phyloP scores from a whole-genome alignment of 164 flowering plant genomes.

The Kalanchoe fedtschenkoi region DNA sequence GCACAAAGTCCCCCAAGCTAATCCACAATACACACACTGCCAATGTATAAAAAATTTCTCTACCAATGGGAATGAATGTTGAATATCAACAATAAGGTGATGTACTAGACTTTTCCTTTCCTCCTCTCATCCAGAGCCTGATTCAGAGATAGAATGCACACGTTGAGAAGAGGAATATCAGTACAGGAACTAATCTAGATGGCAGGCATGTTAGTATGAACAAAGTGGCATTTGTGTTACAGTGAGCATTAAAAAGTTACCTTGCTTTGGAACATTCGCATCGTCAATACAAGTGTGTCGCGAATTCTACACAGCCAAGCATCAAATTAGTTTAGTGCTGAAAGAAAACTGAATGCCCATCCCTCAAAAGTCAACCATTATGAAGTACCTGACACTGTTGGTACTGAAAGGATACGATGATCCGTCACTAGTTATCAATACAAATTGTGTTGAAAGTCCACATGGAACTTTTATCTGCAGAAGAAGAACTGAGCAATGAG shows the following conservation, averaged over 20 bases:
- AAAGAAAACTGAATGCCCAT: not conserved
- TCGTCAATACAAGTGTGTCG: conserved; percentile 74
- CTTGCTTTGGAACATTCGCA: conserved; percentile 85
- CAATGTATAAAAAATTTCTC: not conserved
- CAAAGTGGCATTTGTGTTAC: not conserved
- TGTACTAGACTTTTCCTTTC: conserved; percentile 34
- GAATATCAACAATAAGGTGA: not conserved
- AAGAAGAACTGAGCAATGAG: conserved; percentile 1
- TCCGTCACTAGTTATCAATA: conserved; percentile 62
- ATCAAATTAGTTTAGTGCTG: not conserved
- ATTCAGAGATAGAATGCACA: conserved; percentile 10
- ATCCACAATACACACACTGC: not conserved
- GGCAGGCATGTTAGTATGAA: not conserved
- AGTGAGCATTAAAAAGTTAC: conserved; percentile 23
- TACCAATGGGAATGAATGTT: not conserved
- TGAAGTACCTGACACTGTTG: conserved; percentile 44
- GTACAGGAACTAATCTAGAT: not conserved
- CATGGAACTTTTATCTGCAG: conserved; percentile 76
- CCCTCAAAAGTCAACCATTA: not conserved
- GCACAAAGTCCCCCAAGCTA: conserved; percentile 2
- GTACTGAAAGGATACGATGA: conserved; percentile 66
- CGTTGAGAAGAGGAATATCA: not conserved
- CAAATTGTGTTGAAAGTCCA: conserved; percentile 77
- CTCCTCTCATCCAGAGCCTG: conserved; percentile 71
- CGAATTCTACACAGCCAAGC: conserved; percentile 46